Percentiles rank a stretch among this genome's conserved stretches.
Evolutionary conservation across 352 stramenopile species (phyloP).

Genomic region (Globisporangium ultimum): DNA sequence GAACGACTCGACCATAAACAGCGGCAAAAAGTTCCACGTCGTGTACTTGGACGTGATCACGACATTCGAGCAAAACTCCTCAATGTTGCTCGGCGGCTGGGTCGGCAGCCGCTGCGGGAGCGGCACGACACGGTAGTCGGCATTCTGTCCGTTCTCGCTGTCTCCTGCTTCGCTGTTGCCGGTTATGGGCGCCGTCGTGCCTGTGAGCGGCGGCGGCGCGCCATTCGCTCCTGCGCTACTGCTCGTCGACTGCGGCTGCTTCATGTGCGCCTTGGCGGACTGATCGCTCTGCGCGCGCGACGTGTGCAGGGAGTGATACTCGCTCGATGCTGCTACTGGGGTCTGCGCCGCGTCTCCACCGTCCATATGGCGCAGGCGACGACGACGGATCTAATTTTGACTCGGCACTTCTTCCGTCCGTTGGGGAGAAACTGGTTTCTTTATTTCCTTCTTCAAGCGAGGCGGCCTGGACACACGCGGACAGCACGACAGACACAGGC

Average conservation of each 20-base stretch:
- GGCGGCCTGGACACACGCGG: too few species aligned
- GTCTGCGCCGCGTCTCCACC: not conserved
- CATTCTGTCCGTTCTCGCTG: conserved; percentile 3
- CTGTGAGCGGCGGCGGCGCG: conserved; percentile 4
- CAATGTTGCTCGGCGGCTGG: conserved; percentile 12
- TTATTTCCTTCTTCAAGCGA: too few species aligned
- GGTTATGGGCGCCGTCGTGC: conserved; percentile 5
- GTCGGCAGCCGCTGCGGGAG: conserved; percentile 33
- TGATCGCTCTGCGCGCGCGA: conserved; percentile 19
- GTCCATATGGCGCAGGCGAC: not conserved
- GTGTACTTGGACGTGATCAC: conserved; percentile 93
- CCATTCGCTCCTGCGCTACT: conserved; percentile 8
- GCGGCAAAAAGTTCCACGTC: conserved; percentile 84
- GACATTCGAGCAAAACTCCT: conserved; percentile 74
- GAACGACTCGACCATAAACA: conserved; percentile 87
- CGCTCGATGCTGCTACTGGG: conserved; percentile 6
- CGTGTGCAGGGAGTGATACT: conserved; percentile 30
- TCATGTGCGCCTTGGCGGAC: conserved; percentile 9
- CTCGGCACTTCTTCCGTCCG: too few species aligned
- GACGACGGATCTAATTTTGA: not conserved
- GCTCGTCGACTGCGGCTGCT: conserved; percentile 3
- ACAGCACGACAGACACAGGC: too few species aligned
- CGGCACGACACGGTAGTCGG: conserved; percentile 52
- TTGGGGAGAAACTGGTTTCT: too few species aligned
- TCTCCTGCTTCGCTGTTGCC: not conserved